These are phyloP conservation scores for Saccharum hybrid DNA, from an alignment of 202 grass and related monocot species.

Conservation along the genomic window DNA sequence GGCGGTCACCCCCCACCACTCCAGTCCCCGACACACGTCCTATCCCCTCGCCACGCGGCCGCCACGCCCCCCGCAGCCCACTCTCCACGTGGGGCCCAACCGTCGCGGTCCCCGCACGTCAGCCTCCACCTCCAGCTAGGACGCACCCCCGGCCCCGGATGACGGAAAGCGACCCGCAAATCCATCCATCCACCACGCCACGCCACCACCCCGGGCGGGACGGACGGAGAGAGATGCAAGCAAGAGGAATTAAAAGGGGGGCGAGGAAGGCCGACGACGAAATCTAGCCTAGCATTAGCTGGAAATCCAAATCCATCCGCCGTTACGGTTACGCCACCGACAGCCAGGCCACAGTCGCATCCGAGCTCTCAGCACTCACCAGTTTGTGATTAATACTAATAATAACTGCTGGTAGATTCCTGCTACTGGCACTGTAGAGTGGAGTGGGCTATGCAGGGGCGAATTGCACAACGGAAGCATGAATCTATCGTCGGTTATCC, in stretches of 20 bases:
- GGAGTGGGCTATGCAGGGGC: neutral
- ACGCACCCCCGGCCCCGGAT: neutral
- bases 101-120: neutral
- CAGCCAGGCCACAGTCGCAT: neutral
- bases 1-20: neutral
- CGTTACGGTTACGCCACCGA: conserved; percentile 38
- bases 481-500: neutral
- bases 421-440: neutral
- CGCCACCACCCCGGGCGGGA: neutral
- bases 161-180: conserved; percentile 3
- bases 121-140: conserved; percentile 33
- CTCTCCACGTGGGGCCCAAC: neutral
- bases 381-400: neutral
- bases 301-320: conserved; percentile 9
- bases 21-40: conserved; percentile 49
- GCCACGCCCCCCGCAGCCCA: neutral
- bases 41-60: conserved; percentile 37
- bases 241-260: neutral
- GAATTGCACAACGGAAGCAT: neutral
- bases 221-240: neutral
- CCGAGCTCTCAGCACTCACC: neutral
- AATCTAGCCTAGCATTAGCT: conserved; percentile 34
- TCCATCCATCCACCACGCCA: neutral
- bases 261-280: neutral
- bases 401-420: neutral